These are phyloP conservation scores for Aspergillus transmontanensis DNA, from an alignment of 2,329 filamentous ascomycete species.

Conservation along the genomic window DNA sequence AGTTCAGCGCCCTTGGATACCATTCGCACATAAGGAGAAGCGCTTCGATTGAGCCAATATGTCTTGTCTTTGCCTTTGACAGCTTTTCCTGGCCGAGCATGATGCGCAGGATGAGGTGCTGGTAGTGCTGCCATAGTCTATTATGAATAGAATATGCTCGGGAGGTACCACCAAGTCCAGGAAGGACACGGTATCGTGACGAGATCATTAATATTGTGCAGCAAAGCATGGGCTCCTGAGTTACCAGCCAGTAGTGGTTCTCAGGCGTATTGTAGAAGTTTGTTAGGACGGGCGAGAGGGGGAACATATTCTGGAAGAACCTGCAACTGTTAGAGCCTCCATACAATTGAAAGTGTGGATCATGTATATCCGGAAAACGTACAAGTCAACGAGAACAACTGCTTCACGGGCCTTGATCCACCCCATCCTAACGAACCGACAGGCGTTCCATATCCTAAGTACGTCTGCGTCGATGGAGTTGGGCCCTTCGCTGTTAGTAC, in stretches of 20 bases:
- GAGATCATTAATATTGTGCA: constrained; percentile 57
- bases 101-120: constrained; percentile 54
- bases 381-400: constrained; percentile 52
- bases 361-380: constrained; percentile 12
- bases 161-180: constrained; percentile 43
- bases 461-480: constrained; percentile 23
- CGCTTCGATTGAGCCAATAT: constrained; percentile 54
- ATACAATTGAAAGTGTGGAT: too few relatives aligned
- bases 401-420: constrained; percentile 58
- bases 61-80: constrained; percentile 51
- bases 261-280: constrained; percentile 51
- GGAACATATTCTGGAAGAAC: constrained; percentile 52
- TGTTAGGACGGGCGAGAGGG: constrained; percentile 52
- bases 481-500: background rate
- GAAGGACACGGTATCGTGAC: constrained; percentile 49
- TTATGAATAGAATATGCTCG: constrained; percentile 55
- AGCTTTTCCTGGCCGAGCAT: constrained; percentile 56
- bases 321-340: constrained; percentile 16
- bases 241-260: constrained; percentile 51
- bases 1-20: constrained; percentile 56
- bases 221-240: constrained; percentile 55
- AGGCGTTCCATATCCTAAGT: constrained; percentile 50
- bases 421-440: constrained; percentile 56
- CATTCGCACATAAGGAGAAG: constrained; percentile 56
- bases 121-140: constrained; percentile 55